Base-by-base conservation (phyloP, 768 basidiomycete genomes). In the Kwoniella mangroviensis region DNA sequence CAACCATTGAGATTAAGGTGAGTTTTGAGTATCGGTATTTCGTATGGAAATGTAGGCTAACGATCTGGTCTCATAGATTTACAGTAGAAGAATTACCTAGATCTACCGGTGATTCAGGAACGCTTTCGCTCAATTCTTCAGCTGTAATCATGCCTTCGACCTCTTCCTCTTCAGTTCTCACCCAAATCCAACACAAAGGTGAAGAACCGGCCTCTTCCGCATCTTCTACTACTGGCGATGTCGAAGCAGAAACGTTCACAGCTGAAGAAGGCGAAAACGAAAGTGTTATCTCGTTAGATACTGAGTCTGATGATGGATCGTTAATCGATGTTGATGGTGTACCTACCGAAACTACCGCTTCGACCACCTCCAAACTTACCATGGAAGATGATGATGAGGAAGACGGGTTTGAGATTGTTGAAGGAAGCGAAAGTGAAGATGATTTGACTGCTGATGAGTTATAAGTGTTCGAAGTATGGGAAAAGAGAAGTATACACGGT, bases 331-430 rank as follows among this genome's bases (percentile, higher is more conserved):
- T 83, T 54, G 79, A 82, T 3, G 85, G 84, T 28, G 72, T 71
- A 6, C 58, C 67, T 7, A 86, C 54, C 83, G 87, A 22, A 87
- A 88, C 67, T 11, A 69, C 65, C 53, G 69, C 69, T 15, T 72
- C 71, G 13, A 63, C 42, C 3, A 54, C 63, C n/a, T 43, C 59
- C 10, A 67, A 63, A 60, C 58, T 53, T 28, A 43, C 34, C 15
- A 53, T 40, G 40, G 43, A 56, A 2, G 69, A 60, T 17, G 69
- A 71, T 19, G 53, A 56, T 11, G 67, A 69, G 24, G 63, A 68
- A 42, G 77, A 75, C 41, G 77, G 74, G 42, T 78, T 73, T 64
- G 77, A 75, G 49, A 69, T 78, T 49, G 64, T 78, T 22, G 72
- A 72, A 19, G 77, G 75, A 40, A 65, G 56, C n/a, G 70, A 75